phyloP scores from a whole-genome alignment of 352 stramenopile species.

The Phytophthora syringae region DNA sequence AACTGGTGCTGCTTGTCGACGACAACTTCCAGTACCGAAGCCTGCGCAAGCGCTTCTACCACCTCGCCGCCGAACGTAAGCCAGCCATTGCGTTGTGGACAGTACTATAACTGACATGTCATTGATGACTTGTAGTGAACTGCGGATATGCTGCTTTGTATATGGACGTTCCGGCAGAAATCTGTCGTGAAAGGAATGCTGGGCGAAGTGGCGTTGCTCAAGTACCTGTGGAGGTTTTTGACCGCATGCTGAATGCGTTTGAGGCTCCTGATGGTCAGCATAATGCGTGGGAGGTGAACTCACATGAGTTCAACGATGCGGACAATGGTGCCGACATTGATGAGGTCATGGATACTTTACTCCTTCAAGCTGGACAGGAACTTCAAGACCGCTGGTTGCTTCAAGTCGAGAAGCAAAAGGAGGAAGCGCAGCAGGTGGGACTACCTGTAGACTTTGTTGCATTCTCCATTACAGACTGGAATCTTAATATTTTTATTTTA shows the following conservation, averaged over 20 bases:
- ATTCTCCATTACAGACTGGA: neutral
- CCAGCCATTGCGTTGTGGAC: neutral
- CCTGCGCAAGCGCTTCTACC: conserved; percentile 71
- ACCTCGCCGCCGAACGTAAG: conserved; percentile 56
- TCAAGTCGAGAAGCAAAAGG: neutral
- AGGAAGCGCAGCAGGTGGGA: conserved; percentile 28
- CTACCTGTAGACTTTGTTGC: neutral
- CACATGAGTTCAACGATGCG: conserved; percentile 1
- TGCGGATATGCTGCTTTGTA: conserved; percentile 60
- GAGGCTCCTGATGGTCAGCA: conserved; percentile 39
- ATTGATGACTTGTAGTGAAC: conserved; percentile 33
- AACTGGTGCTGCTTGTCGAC: conserved; percentile 64
- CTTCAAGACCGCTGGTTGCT: conserved; percentile 2
- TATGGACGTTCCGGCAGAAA: conserved; percentile 31
- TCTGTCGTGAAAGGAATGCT: conserved; percentile 55
- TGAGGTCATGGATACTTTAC: conserved; percentile 20
- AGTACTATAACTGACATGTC: conserved; percentile 23
- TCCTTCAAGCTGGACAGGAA: conserved; percentile 24
- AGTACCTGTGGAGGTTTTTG: conserved; percentile 54
- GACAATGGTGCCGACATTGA: conserved; percentile 1
- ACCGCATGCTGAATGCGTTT: conserved; percentile 56
- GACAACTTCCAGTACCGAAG: conserved; percentile 80
- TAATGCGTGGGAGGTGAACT: conserved; percentile 49
- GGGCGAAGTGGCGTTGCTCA: conserved; percentile 23
- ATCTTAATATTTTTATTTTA: conserved; percentile 15